Conservation (phyloP, 768 basidiomycete genomes). For the Nidularia pulvinata region DNA sequence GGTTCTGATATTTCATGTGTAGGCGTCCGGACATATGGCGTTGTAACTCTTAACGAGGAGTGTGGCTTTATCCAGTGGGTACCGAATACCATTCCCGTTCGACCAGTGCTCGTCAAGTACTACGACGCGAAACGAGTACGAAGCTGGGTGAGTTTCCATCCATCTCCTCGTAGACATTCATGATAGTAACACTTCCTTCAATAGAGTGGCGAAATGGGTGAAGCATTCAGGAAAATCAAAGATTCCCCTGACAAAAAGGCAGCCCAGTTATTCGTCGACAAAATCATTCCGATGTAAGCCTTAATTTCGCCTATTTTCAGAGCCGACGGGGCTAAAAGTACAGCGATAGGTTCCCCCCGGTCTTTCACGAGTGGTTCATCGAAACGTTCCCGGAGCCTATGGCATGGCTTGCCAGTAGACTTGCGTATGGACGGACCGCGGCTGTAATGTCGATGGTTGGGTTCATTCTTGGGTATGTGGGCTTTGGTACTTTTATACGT, state of each 20-base stretch:
- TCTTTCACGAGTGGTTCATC: constrained; percentile 98
- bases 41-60: constrained; percentile 96
- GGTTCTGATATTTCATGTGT: constrained; percentile 1
- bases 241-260: constrained; percentile 46
- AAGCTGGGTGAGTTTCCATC: constrained; percentile 32
- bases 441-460: constrained; percentile 99
- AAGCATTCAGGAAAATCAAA: constrained; percentile 50
- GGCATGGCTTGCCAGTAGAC: constrained; percentile 89
- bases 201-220: constrained; percentile 45
- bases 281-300: constrained; percentile 60
- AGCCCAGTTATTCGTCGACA: constrained; percentile 45
- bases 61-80: constrained; percentile 99
- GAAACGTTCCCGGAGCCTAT: constrained; percentile 97
- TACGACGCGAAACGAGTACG: constrained; percentile 53
- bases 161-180: background rate
- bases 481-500: background rate
- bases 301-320: background rate
- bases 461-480: constrained; percentile 85
- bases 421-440: constrained; percentile 83
- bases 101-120: constrained; percentile 66
- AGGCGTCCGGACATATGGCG: constrained; percentile 98
- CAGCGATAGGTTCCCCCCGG: constrained; percentile 65
- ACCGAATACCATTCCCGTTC: constrained; percentile 84
- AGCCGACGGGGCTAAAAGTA: background rate
- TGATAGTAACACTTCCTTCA: background rate